These are phyloP conservation scores for Penicillium herquei DNA, from an alignment of 495 filamentous ascomycete genomes.

Conservation along the genomic window DNA sequence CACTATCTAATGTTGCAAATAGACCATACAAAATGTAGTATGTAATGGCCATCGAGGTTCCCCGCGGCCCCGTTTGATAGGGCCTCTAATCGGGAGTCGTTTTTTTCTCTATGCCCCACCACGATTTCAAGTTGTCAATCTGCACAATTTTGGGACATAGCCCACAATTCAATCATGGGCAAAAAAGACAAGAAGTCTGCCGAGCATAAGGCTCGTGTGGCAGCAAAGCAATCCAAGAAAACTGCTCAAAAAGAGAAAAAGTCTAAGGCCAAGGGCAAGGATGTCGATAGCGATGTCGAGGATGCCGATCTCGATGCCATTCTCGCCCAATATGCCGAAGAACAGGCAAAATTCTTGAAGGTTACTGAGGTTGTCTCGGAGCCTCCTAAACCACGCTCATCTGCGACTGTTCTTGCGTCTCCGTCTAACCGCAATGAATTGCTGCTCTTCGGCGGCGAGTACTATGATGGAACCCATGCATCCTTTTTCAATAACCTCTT, in stretches of 20 bases:
- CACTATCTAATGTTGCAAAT: too few relatives aligned
- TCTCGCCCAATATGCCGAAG: slow-evolving; percentile 78
- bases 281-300: slow-evolving; percentile 77
- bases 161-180: slow-evolving; percentile 34
- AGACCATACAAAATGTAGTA: too few relatives aligned
- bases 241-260: slow-evolving; percentile 74
- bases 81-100: not conserved
- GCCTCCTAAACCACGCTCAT: slow-evolving; percentile 75
- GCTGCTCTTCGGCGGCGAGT: slow-evolving; percentile 86
- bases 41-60: too few relatives aligned
- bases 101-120: slow-evolving; percentile 29
- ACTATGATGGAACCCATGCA: slow-evolving; percentile 62
- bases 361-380: slow-evolving; percentile 77
- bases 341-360: slow-evolving; percentile 91
- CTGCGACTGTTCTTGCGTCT: slow-evolving; percentile 76
- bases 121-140: slow-evolving; percentile 4
- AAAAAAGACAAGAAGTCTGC: slow-evolving; percentile 56
- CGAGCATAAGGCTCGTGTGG: slow-evolving; percentile 54
- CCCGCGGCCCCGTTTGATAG: not conserved
- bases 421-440: slow-evolving; percentile 84
- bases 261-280: slow-evolving; percentile 55
- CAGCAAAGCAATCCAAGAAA: slow-evolving; percentile 59
- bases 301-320: slow-evolving; percentile 96
- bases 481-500: slow-evolving; percentile 73
- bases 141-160: slow-evolving; percentile 7